Conservation (phyloP, 306 rosid genomes). For the Prunus campanulata region DNA sequence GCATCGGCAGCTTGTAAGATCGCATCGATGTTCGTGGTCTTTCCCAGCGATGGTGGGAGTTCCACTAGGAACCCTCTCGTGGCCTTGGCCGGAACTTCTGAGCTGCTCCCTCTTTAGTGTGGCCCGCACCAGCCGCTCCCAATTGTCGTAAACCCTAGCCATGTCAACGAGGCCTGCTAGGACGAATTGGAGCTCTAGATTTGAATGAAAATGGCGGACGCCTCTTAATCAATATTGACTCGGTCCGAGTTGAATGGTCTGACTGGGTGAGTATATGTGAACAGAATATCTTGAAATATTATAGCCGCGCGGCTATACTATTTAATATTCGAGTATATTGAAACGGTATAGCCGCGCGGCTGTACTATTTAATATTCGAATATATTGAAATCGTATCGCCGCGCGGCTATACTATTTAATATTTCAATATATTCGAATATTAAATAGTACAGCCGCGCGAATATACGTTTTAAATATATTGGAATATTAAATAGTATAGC, state of each 20-base stretch:
- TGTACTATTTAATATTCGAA: too few relatives aligned
- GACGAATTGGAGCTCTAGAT: constrained; percentile 8
- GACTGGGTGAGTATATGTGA: not conserved
- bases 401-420: too few relatives aligned
- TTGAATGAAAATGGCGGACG: not conserved
- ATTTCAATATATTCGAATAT: too few relatives aligned
- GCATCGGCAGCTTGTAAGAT: constrained; percentile 92
- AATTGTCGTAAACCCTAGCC: constrained; percentile 72
- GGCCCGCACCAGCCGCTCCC: constrained; percentile 86
- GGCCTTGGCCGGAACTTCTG: constrained; percentile 66
- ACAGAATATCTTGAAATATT: too few relatives aligned
- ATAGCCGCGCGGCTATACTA: too few relatives aligned
- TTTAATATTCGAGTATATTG: too few relatives aligned
- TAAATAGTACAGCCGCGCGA: too few relatives aligned
- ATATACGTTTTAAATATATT: too few relatives aligned
- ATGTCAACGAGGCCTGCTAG: constrained; percentile 43
- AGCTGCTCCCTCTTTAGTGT: constrained; percentile 68
- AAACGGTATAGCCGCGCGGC: too few relatives aligned
- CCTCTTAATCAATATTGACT: not conserved
- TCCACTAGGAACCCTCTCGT: constrained; percentile 55
- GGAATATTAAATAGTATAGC: too few relatives aligned
- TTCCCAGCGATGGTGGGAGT: constrained; percentile 80
- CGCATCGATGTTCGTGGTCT: constrained; percentile 64
- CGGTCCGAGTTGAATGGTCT: constrained; percentile 1
- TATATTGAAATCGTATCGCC: too few relatives aligned